Evolutionary conservation across 2,329 filamentous ascomycete species (phyloP).

Genomic region (Cordyceps cateniannulata): DNA sequence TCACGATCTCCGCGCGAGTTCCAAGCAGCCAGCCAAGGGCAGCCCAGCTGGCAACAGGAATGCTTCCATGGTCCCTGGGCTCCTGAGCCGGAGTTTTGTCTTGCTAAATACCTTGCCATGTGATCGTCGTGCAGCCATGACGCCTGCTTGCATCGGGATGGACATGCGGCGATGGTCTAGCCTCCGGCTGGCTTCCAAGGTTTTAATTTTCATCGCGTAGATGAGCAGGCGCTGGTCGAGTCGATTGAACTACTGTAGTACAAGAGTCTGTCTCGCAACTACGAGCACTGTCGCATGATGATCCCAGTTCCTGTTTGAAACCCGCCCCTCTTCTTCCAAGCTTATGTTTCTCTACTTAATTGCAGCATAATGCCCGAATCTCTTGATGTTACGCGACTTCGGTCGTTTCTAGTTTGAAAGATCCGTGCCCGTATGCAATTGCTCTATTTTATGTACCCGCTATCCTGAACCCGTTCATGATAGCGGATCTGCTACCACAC

Average conservation of each 20-base stretch:
- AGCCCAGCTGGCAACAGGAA: background rate
- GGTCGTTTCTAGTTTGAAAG: no score
- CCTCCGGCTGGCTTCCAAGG: background rate
- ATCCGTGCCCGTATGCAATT: no score
- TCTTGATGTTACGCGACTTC: no score
- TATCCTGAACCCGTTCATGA: no score
- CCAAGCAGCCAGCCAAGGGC: background rate
- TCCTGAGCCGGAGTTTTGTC: background rate
- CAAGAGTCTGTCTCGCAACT: no score
- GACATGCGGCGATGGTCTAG: background rate
- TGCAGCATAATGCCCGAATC: no score
- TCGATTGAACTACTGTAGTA: background rate
- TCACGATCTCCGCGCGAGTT: background rate
- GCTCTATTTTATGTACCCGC: no score
- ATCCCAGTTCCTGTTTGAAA: background rate
- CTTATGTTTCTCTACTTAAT: no score
- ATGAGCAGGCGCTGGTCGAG: background rate
- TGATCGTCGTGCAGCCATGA: no score
- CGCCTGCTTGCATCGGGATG: no score
- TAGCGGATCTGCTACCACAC: no score
- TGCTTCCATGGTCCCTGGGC: background rate
- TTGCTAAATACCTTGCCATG: no score
- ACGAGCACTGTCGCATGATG: background rate
- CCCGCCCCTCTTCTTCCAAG: background rate
- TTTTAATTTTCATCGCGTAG: background rate